Evolutionary conservation across 1,139 yeast genomes (phyloP).

Genomic region (Kluyveromyces sp.): DNA sequence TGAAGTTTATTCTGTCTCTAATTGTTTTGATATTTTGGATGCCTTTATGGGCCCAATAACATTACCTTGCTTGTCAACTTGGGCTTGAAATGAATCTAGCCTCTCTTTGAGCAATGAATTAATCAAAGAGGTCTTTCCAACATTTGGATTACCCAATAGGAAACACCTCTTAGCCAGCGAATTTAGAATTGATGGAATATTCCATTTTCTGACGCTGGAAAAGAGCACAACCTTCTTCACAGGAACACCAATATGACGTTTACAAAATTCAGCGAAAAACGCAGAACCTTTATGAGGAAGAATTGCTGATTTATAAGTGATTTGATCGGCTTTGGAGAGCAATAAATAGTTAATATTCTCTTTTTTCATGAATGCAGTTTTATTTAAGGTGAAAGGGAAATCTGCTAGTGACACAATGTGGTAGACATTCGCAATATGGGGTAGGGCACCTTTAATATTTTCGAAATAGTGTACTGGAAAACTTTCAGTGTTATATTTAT

Average conservation of each 20-base stretch:
- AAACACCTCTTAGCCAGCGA: constrained; percentile 39
- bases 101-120: constrained; percentile 35
- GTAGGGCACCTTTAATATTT: constrained; percentile 38
- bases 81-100: constrained; percentile 18
- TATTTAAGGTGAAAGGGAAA: constrained; percentile 55
- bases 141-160: constrained; percentile 64
- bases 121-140: constrained; percentile 68
- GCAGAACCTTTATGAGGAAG: constrained; percentile 15
- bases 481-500: constrained; percentile 33
- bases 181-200: constrained; percentile 32
- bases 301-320: constrained; percentile 14
- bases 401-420: constrained; percentile 61
- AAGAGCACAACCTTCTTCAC: constrained; percentile 41
- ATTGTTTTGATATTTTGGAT: neutral
- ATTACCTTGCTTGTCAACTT: constrained; percentile 8
- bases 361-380: constrained; percentile 28
- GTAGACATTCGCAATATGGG: constrained; percentile 43
- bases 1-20: neutral
- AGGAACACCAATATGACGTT: constrained; percentile 35
- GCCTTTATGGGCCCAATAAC: constrained; percentile 3
- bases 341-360: constrained; percentile 14
- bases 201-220: constrained; percentile 50
- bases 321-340: constrained; percentile 26
- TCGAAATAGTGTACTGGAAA: constrained; percentile 34
- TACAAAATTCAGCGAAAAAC: constrained; percentile 28